Base-by-base conservation (phyloP, 148 eudicot species). In the Hydrangea macrophylla region DNA sequence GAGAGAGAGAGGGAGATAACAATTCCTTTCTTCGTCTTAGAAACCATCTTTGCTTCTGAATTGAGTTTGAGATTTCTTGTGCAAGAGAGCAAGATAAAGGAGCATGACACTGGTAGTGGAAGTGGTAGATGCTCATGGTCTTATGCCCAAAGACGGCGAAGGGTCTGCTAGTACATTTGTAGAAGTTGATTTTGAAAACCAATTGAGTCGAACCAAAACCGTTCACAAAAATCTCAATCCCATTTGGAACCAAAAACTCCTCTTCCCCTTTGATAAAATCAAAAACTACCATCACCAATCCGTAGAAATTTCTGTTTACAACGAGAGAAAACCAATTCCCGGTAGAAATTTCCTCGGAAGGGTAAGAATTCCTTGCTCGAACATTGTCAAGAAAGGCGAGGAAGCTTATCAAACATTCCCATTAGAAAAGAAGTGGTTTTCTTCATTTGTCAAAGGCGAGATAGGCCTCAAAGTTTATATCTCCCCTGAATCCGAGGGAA, bases 31-130 rank as follows among this genome's bases (percentile, higher is more conserved):
- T 72, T 62, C 18, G 10, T 26, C 2, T 40, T 62, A 25, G 20
- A 12, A 31, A 71, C 67, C 84, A 76, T 83, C 82, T 80, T 86
- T 86, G 82, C 90, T 86, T 86, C 76, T n/a, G 65, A 73, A 26
- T 74, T 68, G 79, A 79, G 84, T 79, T 75, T 69, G 67, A 79
- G 80, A 74, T 86, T 60, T 77, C 82, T 81, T 75, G 62, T 44
- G 62, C 55, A n/a, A 55, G 42, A 78, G 63, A 78, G 60, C 44
- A 13, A 55, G 70, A 65, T 70, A 78, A 69, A 79, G 63, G 72
- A 68, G 37, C 39, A 58, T 79, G 85, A 65, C 76, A 77, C 53
- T 82, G 65, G 74, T 70, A 69, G 65, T 65, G 31, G 75, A 78
- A 67, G 80, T 75, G 25, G 69, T 67, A 63, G 70, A 68, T 75